Evolutionary conservation across 2,329 filamentous ascomycete genomes (phyloP).

Genomic region (Pestalotiopsis sp.): DNA sequence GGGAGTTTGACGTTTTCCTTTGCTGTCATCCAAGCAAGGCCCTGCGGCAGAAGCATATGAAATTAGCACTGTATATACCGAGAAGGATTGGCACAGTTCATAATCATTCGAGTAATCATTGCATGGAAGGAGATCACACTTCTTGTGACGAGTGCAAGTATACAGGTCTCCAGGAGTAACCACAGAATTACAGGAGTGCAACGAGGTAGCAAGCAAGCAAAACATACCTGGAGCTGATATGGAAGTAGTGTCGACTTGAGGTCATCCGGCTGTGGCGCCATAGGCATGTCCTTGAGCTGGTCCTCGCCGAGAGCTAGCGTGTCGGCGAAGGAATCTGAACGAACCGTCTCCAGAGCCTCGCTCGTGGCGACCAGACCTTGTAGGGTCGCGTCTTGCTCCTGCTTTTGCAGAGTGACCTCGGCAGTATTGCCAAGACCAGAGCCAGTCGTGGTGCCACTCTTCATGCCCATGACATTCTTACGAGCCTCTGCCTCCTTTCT

Average conservation of each 20-base stretch:
- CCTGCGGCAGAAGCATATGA: conserved; percentile 46
- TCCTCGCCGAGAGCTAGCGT: conserved; percentile 71
- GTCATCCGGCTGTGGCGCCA: conserved; percentile 65
- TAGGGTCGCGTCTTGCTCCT: conserved; percentile 46
- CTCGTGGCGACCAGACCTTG: conserved; percentile 67
- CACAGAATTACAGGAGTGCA: too few relatives aligned
- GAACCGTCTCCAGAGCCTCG: conserved; percentile 62
- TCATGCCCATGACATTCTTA: conserved; percentile 42
- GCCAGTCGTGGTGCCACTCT: conserved; percentile 35
- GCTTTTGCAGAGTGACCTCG: conserved; percentile 15
- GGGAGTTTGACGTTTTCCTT: conserved; percentile 74
- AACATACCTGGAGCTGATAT: conserved; percentile 67
- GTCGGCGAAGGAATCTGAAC: conserved; percentile 66
- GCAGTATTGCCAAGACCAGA: conserved; percentile 33
- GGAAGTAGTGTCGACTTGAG: conserved; percentile 71
- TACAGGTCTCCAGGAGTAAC: not conserved
- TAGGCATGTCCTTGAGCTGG: conserved; percentile 68
- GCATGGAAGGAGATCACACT: not conserved
- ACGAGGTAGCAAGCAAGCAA: not conserved
- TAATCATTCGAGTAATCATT: not conserved
- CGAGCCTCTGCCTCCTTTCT: conserved; percentile 53
- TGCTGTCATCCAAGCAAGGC: conserved; percentile 76
- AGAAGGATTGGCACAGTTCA: not conserved
- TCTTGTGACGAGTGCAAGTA: not conserved
- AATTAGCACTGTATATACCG: conserved; percentile 9